These are phyloP conservation scores for Backusella mclennaniae DNA, from an alignment of 192 early-diverging fungal species.

Conservation along the genomic window DNA sequence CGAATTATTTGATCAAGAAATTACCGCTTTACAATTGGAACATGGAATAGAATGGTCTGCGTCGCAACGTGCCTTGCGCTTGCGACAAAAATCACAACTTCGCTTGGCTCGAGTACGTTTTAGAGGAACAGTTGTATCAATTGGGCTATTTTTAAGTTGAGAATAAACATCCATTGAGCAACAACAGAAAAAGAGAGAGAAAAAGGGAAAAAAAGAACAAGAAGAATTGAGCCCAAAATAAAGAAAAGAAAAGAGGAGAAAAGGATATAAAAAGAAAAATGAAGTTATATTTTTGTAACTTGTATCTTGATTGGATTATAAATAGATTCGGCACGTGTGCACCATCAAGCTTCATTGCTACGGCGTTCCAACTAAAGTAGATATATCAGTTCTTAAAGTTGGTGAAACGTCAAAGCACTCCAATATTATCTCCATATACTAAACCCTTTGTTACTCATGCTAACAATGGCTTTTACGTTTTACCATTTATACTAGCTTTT, in stretches of 20 bases:
- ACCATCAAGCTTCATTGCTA: conserved; percentile 1
- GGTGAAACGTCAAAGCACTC: not conserved
- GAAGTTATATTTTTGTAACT: conserved; percentile 12
- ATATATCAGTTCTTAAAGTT: not conserved
- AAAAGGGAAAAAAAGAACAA: conserved; percentile 13
- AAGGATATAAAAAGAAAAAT: conserved; percentile 12
- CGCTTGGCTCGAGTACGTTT: conserved; percentile 39
- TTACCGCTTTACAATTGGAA: conserved; percentile 40
- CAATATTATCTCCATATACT: not conserved
- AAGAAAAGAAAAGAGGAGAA: not conserved
- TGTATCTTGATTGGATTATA: conserved; percentile 16
- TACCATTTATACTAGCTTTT: conserved; percentile 9
- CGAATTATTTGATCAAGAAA: not conserved
- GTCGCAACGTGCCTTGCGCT: conserved; percentile 38
- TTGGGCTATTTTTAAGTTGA: not conserved
- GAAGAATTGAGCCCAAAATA: conserved; percentile 15
- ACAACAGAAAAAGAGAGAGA: not conserved
- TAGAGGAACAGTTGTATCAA: not conserved
- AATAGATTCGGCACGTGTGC: conserved; percentile 16
- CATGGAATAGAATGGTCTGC: conserved; percentile 37
- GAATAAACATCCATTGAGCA: not conserved
- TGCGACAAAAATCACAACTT: conserved; percentile 43
- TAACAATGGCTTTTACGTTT: not conserved
- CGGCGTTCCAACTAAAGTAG: not conserved
- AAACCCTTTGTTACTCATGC: not conserved